Percentiles rank a stretch among this genome's conserved stretches.
These are phyloP conservation scores for Cercospora sesami DNA, from an alignment of 2,329 filamentous ascomycete species.

Conservation along the genomic window DNA sequence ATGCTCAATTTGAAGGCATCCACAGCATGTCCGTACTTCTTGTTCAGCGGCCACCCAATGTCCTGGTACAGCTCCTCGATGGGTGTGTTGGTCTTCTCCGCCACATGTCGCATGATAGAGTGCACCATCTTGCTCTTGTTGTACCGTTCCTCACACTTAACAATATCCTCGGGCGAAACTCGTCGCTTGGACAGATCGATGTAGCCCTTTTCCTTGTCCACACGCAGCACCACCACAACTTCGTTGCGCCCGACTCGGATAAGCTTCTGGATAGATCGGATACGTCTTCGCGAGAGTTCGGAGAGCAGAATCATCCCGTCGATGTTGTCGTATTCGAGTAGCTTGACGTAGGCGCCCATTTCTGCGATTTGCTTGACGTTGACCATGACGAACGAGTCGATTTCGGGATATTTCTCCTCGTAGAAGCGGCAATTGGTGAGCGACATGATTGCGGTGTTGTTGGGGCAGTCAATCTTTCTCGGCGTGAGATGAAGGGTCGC, in stretches of 20 bases:
- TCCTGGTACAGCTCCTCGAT: conserved; percentile 92
- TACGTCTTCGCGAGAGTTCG: conserved; percentile 96
- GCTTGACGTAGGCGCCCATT: conserved; percentile 99
- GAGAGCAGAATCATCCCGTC: conserved; percentile 99
- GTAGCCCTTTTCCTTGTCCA: conserved; percentile 99
- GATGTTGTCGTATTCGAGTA: conserved; percentile 99
- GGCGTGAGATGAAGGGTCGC: conserved; percentile 8
- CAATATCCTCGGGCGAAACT: conserved; percentile 94
- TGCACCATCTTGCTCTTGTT: conserved; percentile 99
- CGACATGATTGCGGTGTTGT: conserved; percentile 70
- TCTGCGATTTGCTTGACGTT: conserved; percentile 99
- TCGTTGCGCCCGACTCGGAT: conserved; percentile 98
- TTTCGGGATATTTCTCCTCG: conserved; percentile 96
- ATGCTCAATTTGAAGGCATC: conserved; percentile 99
- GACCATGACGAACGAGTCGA: conserved; percentile 99
- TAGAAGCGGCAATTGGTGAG: conserved; percentile 97
- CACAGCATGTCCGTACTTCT: conserved; percentile 93
- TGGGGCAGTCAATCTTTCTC: background rate
- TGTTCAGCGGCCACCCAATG: conserved; percentile 96
- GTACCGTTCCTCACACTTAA: conserved; percentile 98
- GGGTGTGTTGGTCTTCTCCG: conserved; percentile 92
- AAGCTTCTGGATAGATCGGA: conserved; percentile 97
- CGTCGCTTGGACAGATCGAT: conserved; percentile 98
- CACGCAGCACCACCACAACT: conserved; percentile 95
- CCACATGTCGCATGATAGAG: conserved; percentile 97